Evolutionary conservation across 805 yeast species (phyloP).

Genomic region (Peterozyma xylosa): DNA sequence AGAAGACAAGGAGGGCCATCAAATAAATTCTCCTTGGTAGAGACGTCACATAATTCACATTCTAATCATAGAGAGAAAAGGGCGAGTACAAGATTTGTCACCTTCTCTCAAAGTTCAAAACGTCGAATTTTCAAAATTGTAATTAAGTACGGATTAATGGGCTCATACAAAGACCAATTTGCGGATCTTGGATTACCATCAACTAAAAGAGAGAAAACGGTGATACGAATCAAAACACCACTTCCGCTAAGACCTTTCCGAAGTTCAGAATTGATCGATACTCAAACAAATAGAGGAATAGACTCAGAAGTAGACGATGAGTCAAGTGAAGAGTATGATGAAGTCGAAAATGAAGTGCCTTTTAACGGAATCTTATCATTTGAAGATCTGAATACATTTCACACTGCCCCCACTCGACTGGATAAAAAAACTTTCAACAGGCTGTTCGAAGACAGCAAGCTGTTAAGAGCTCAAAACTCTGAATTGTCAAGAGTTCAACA

Average conservation of each 20-base stretch:
- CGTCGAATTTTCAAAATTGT: no score
- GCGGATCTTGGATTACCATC: no score
- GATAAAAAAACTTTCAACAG: slow-evolving; percentile 45
- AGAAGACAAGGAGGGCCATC: no score
- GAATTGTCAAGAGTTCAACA: slow-evolving; percentile 21
- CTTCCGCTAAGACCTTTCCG: no score
- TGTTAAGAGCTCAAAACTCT: slow-evolving; percentile 26
- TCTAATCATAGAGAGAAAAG: slow-evolving; percentile 9
- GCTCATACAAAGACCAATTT: no score
- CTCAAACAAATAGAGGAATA: no score
- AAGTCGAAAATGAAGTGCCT: slow-evolving; percentile 50
- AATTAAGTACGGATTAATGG: no score
- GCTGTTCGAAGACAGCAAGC: slow-evolving; percentile 30
- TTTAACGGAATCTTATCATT: slow-evolving; percentile 57
- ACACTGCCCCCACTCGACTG: slow-evolving; percentile 49
- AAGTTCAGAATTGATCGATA: no score
- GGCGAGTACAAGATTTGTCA: no score
- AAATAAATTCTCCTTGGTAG: slow-evolving; percentile 4
- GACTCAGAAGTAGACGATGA: not conserved
- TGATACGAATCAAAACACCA: not conserved
- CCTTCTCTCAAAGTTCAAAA: no score
- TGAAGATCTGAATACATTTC: slow-evolving; percentile 49
- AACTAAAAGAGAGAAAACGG: slow-evolving; percentile 1
- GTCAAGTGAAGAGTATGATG: slow-evolving; percentile 12
- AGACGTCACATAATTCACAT: slow-evolving; percentile 9